Percentiles rank a stretch among this genome's conserved stretches.
These are phyloP conservation scores for Trichoderma gracile DNA, from an alignment of 2,329 filamentous ascomycete species.

Conservation along the genomic window DNA sequence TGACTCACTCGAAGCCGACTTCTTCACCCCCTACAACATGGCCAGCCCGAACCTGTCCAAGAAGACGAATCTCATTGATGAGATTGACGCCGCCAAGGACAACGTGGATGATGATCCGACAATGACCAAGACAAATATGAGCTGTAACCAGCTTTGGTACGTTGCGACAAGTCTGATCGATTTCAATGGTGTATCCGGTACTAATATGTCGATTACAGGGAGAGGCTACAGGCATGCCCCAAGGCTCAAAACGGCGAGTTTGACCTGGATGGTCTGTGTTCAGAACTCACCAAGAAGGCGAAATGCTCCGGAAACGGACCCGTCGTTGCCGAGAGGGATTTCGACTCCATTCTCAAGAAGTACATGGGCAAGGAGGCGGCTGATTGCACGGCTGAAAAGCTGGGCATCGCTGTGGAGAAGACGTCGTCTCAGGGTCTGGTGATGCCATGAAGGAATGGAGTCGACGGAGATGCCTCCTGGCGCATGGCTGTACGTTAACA, in stretches of 20 bases:
- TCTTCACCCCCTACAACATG: slow-evolving; percentile 78
- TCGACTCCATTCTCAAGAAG: slow-evolving; percentile 73
- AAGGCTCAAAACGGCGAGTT: slow-evolving; percentile 89
- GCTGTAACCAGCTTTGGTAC: slow-evolving; percentile 92
- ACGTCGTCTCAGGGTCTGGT: slow-evolving; percentile 29
- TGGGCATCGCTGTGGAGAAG: slow-evolving; percentile 59
- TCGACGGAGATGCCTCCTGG: slow-evolving; percentile 2
- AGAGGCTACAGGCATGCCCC: slow-evolving; percentile 81
- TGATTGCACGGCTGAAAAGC: slow-evolving; percentile 43
- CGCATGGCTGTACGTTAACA: slow-evolving; percentile 24
- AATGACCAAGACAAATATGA: slow-evolving; percentile 59
- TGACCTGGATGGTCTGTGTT: slow-evolving; percentile 89
- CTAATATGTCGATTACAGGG: slow-evolving; percentile 63
- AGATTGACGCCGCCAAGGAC: slow-evolving; percentile 74
- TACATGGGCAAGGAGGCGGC: slow-evolving; percentile 53
- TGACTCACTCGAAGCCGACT: slow-evolving; percentile 80
- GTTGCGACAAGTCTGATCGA: slow-evolving; percentile 37
- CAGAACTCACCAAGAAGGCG: slow-evolving; percentile 90
- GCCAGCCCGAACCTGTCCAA: slow-evolving; percentile 51
- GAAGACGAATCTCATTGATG: slow-evolving; percentile 67
- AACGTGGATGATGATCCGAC: slow-evolving; percentile 68
- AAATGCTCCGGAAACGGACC: slow-evolving; percentile 91
- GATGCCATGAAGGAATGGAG: slow-evolving; percentile 17
- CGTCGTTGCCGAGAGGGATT: slow-evolving; percentile 85
- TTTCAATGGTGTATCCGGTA: slow-evolving; percentile 18